These are phyloP conservation scores for Penicillium parvum DNA, from an alignment of 495 filamentous ascomycete genomes.

Conservation along the genomic window DNA sequence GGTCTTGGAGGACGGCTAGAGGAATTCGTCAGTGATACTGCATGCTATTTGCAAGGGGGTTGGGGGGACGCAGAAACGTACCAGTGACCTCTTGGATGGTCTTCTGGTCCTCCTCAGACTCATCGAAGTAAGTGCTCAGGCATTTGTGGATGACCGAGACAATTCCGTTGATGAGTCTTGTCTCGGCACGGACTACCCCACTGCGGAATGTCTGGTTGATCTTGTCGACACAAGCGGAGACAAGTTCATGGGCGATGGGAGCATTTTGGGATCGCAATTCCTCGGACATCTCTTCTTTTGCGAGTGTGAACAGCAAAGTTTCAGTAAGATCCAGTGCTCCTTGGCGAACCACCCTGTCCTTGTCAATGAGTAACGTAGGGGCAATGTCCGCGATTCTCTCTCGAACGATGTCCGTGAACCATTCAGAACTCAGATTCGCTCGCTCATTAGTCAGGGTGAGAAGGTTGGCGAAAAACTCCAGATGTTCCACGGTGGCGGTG, in stretches of 20 bases:
- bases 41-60: background rate
- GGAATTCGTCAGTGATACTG: constrained; percentile 6
- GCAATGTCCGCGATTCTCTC: constrained; percentile 59
- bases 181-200: constrained; percentile 28
- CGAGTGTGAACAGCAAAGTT: constrained; percentile 46
- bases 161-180: constrained; percentile 36
- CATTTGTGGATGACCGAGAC: constrained; percentile 39
- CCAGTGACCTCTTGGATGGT: constrained; percentile 33
- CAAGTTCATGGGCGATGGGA: constrained; percentile 32
- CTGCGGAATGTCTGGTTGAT: constrained; percentile 26
- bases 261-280: constrained; percentile 21
- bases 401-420: constrained; percentile 44
- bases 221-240: constrained; percentile 31
- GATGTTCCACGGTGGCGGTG: constrained; percentile 54
- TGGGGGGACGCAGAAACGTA: constrained; percentile 14
- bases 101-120: constrained; percentile 36
- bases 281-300: constrained; percentile 27
- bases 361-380: constrained; percentile 62
- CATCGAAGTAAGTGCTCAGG: constrained; percentile 37
- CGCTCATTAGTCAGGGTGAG: constrained; percentile 39
- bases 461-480: constrained; percentile 53
- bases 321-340: constrained; percentile 53
- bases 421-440: constrained; percentile 24
- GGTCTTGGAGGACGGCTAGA: constrained; percentile 27
- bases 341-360: constrained; percentile 49